Evolutionary conservation across 768 basidiomycete genomes (phyloP), one percentile per base, ranked within the genome.

Genomic region (Sporobolomyces pararoseus): DNA sequence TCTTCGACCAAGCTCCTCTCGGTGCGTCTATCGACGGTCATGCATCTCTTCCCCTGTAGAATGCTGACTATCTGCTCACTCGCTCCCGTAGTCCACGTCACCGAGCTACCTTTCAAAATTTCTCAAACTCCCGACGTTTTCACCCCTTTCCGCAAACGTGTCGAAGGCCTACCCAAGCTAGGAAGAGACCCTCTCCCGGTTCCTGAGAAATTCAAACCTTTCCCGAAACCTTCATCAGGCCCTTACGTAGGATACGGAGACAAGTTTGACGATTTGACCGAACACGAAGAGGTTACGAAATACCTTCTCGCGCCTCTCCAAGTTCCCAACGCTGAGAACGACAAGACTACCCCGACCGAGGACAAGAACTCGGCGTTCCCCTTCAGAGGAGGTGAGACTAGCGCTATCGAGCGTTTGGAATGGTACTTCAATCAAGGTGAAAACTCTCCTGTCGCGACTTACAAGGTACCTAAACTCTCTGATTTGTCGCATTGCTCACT

Each of bases 141-240:
- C 64, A 82, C 82, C 0, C 73, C 74, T 6, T 83, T 82, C 72
- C 75, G 82, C 39, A 81, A 81, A 72, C 76, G 76, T 31, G 79
- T 81, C 39, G 82, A 82, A 71, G 79, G 77, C 0, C 73, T 81
- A 14, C 78, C 77, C 0, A 75, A 77, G 16, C 80, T 81, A 77
- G 73, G 81, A n/a, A 76, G 79, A 14, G 59, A 76, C 13, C 78
- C 78, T 0, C 67, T 80, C 29, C 63, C 73, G 2, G 53, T 71
- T 37, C 76, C 76, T 4, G 5, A 47, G 2, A 31, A 47, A 7
- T 73, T 77, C 67, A 80, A 81, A 65, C 78, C 78, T 0, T 76
- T 76, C 62, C 80, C 80, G 1, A 23, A 67, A 14, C 63, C 53
- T 7, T 10, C 47, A 17, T 23, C 34, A 4, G 4, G 14, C 46